These are phyloP conservation scores for Aleurites moluccanus DNA, from an alignment of 441 rosid genomes.

Conservation along the genomic window DNA sequence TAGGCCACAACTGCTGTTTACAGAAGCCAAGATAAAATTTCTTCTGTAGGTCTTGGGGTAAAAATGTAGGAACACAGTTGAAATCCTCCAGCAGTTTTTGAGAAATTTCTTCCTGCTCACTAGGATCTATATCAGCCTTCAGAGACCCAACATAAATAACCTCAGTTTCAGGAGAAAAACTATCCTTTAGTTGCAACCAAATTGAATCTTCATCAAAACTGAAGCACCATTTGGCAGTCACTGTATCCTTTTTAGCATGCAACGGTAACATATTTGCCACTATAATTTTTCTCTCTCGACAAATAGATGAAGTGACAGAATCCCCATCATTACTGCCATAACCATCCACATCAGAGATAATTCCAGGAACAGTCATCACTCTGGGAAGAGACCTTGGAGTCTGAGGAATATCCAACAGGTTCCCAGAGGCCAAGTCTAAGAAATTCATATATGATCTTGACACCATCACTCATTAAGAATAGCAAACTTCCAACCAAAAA, in stretches of 20 bases:
- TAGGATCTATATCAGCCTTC: conserved; percentile 58
- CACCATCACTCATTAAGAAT: conserved; percentile 49
- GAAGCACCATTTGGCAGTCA: conserved; percentile 63
- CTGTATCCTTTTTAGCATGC: conserved; percentile 56
- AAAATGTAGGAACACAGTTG: conserved; percentile 79
- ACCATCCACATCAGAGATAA: conserved; percentile 70
- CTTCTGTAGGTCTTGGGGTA: conserved; percentile 69
- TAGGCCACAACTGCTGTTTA: conserved; percentile 90
- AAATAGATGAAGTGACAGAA: conserved; percentile 48
- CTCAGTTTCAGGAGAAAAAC: conserved; percentile 68
- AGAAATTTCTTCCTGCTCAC: conserved; percentile 83
- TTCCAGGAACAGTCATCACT: conserved; percentile 82
- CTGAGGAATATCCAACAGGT: conserved; percentile 64
- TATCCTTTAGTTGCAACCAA: conserved; percentile 63
- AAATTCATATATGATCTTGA: conserved; percentile 63
- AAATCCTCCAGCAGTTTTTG: conserved; percentile 64
- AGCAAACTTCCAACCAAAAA: too few species aligned
- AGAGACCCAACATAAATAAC: conserved; percentile 81
- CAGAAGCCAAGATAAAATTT: conserved; percentile 87
- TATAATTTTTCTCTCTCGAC: conserved; percentile 60
- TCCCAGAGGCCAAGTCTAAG: conserved; percentile 63
- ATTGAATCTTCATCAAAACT: conserved; percentile 64
- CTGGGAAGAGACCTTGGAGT: conserved; percentile 78
- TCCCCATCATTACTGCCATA: conserved; percentile 52
- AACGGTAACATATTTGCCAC: conserved; percentile 86